Evolutionary conservation across 2,329 filamentous ascomycete genomes (phyloP), one percentile per base, ranked within the genome.

Genomic region (Phoma sp.): DNA sequence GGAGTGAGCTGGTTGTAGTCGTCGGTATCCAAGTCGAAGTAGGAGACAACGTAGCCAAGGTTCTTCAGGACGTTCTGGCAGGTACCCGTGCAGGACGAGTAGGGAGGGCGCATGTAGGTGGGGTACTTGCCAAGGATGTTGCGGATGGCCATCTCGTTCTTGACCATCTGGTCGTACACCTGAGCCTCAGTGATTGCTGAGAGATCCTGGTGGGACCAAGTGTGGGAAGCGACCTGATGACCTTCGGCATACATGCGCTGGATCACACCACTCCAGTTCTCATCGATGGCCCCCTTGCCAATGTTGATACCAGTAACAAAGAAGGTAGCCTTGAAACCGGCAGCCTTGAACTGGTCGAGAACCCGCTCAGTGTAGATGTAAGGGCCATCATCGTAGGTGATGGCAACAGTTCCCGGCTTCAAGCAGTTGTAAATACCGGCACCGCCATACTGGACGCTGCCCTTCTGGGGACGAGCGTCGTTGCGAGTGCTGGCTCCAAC

Each of bases 361-460:
- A 90, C 78, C 51, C 84, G 80, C 27, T 76, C 75, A 0, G 87
- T 89, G 70, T 87, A 89, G 27, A 80, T 75, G 60, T 84, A 74
- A 24, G 87, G 87, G 0, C 87, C 87, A 67, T 89, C 87, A 64
- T 89, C 87, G 60, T 84, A 89, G 0, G 86, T 89, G 49, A 90
- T 75, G 13, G 87, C 87, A 60, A 90, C 81, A 4, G 84, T 84
- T 47, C 85, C 84, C 2, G 81, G 77, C 15, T 63, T 65, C 33
- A 70, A 70, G 63, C 84, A 86, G 52, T 79, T 74, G 58, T 84
- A 84, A 54, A 88, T 83, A n/a, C 82, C 81, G 1, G 69, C 78
- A 31, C 82, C 78, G 22, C 85, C 86, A 52, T 88, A 87, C 0
- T 77, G 74, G 1, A 87, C 76, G 6, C 54, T 72, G 8, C 86